These are phyloP conservation scores for Ormosia emarginata DNA, from an alignment of 306 rosid species.

Conservation along the genomic window DNA sequence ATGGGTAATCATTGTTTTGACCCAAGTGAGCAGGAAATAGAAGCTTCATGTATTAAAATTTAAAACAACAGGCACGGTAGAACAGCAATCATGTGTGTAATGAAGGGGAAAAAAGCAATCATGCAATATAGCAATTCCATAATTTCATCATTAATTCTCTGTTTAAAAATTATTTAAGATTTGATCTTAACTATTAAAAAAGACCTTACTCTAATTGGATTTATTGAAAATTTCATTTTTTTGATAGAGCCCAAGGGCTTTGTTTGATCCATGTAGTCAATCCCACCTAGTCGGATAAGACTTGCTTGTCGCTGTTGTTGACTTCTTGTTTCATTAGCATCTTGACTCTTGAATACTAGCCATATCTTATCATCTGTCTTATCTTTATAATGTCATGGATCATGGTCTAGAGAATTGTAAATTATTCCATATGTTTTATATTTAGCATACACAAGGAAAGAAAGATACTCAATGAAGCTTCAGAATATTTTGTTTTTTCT, in stretches of 20 bases:
- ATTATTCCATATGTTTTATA: not conserved
- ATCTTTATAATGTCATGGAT: not conserved
- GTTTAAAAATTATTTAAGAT: not conserved
- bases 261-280: not conserved
- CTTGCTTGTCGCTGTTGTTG: too few relatives aligned
- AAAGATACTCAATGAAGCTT: not conserved
- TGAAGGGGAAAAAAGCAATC: not conserved
- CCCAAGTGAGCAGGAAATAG: not conserved
- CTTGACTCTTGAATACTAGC: too few relatives aligned
- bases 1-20: not conserved
- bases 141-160: not conserved
- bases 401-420: not conserved
- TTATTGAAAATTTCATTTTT: not conserved
- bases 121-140: not conserved
- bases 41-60: not conserved
- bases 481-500: not conserved
- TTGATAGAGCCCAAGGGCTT: not conserved
- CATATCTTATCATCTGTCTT: too few relatives aligned
- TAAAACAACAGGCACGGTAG: not conserved
- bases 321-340: too few relatives aligned
- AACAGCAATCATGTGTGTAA: not conserved
- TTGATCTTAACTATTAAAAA: not conserved
- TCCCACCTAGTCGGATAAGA: too few relatives aligned
- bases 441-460: not conserved
- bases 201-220: not conserved